Base-by-base conservation (phyloP, 208 protist species). In the Crithidia thermophila region DNA sequence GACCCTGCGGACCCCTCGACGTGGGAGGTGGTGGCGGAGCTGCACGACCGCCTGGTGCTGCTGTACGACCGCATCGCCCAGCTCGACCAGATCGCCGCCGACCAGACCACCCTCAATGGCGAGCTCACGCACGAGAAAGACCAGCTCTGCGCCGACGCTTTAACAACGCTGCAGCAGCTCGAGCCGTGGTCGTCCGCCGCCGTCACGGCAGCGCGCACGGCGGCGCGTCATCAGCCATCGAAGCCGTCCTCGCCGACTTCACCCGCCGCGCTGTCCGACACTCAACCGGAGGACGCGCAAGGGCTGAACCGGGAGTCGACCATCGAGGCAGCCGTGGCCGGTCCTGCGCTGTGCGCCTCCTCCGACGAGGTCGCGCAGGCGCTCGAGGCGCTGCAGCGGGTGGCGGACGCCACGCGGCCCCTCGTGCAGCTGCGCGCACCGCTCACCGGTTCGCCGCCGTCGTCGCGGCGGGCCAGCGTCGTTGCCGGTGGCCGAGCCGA, bases 11-110 rank as follows among this genome's bases (percentile, higher is more conserved):
- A 64, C 40, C 67, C 77, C 4, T 73, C 69, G 13, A 84, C 77
- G 6, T 83, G 77, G 81, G 81, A 87, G 39, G 69, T 87, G 14
- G 70, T 87, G 25, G 70, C 72, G 10, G 77, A 83, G 57, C 62
- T 79, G 39, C 73, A 84, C 64, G 63, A 81, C 50, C 40, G 76
- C 7, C 59, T 87, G 4, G 72, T 71, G 11, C 39, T 72, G 11
- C 47, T 80, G 1, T 67, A 67, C 7, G 66, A 70, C 16, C 37
- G 66, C 27, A 25, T 62, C 25, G 34, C 60, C 1, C 43, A 75
- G 31, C 21, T 72, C 16, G 55, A 73, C 40, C 51, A 68, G 7
- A 58, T 30, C 11, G 49, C 70, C 1, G 43, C 27, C 9, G 40
- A 42, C 13, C 67, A 82, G 51, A 49, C 51, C 21, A 64, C 51